A percentile compares a stretch with the other conserved stretches of the same genome.
phyloP scores from a whole-genome alignment of 441 rosid species.

The Corymbia citriodora region DNA sequence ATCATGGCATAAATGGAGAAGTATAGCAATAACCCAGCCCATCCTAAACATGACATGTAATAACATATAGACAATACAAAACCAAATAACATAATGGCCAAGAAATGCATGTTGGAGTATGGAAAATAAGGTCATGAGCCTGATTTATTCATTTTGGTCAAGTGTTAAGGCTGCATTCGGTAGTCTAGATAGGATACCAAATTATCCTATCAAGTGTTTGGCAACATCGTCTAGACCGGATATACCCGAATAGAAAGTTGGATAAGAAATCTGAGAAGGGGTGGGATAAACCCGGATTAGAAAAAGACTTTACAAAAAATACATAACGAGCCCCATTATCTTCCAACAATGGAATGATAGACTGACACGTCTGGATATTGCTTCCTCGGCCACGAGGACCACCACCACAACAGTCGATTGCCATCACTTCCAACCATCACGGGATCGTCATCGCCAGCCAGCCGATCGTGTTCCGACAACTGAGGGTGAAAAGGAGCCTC shows the following conservation, averaged over 20 bases:
- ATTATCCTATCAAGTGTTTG: background rate
- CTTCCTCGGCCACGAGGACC: background rate
- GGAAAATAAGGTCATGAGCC: background rate
- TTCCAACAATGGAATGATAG: background rate
- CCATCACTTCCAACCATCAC: background rate
- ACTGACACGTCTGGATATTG: background rate
- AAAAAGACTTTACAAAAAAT: background rate
- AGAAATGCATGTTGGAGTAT: background rate
- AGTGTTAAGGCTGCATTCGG: background rate
- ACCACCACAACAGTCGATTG: background rate
- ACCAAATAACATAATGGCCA: background rate
- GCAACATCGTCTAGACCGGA: background rate
- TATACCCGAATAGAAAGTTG: background rate
- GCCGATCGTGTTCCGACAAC: background rate
- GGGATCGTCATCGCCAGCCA: background rate
- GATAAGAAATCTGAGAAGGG: background rate
- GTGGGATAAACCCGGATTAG: background rate
- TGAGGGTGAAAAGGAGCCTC: background rate
- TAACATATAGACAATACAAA: background rate
- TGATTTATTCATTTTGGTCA: background rate
- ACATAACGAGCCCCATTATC: background rate
- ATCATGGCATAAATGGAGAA: background rate
- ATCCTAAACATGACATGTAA: background rate
- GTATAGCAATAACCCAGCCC: background rate
- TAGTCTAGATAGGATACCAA: background rate